Evolutionary conservation across 345 rosid genomes (phyloP).

Genomic region (Citrus hindsii): DNA sequence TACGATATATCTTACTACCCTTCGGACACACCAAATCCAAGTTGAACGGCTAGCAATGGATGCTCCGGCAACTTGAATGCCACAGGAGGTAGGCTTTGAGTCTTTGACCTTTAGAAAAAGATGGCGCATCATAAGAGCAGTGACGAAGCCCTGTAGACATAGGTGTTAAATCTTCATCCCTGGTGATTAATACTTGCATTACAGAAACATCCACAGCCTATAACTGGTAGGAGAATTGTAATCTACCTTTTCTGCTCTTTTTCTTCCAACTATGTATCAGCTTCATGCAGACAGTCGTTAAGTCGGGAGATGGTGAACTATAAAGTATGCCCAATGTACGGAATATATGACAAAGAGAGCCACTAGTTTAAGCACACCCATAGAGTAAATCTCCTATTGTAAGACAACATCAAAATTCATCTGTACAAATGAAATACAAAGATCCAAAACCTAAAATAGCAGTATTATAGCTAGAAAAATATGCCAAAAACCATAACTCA

Average conservation of each 20-base stretch:
- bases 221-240: neutral
- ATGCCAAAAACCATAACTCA: neutral
- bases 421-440: neutral
- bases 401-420: neutral
- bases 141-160: neutral
- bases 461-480: neutral
- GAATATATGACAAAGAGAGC: neutral
- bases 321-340: neutral
- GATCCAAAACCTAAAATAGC: neutral
- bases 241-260: neutral
- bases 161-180: neutral
- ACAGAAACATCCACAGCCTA: neutral
- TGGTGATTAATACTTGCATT: neutral
- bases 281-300: neutral
- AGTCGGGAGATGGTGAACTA: neutral
- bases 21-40: neutral
- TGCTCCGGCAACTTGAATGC: neutral
- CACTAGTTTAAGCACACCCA: neutral
- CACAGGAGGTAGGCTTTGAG: neutral
- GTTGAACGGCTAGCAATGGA: neutral
- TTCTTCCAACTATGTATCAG: neutral
- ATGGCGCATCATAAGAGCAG: neutral
- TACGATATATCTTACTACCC: neutral
- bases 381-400: neutral
- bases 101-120: too few relatives aligned